Evolutionary conservation across 2,329 filamentous ascomycete species (phyloP).

Genomic region (Alternaria sp.): DNA sequence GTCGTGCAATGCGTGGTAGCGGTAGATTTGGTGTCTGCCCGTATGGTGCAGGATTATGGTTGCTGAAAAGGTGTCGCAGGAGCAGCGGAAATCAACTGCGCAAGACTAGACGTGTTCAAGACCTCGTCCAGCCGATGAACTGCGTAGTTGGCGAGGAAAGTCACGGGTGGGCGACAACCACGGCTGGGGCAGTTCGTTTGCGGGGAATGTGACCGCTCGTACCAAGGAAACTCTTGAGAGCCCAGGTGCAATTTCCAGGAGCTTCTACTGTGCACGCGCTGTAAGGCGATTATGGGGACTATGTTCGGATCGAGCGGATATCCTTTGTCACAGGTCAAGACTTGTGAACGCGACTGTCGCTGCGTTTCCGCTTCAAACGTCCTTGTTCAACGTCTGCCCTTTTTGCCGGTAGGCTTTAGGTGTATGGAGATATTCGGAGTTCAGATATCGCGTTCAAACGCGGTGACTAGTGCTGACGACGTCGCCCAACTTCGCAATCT

Average conservation of each 20-base stretch:
- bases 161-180: slow-evolving; percentile 10
- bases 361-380: not conserved
- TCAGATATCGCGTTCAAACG: slow-evolving; percentile 27
- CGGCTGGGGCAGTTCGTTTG: slow-evolving; percentile 11
- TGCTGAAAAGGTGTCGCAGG: not conserved
- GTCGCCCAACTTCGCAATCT: slow-evolving; percentile 36
- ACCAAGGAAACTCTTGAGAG: not conserved
- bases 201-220: slow-evolving; percentile 4
- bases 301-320: not conserved
- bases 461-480: slow-evolving; percentile 34
- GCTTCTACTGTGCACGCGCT: not conserved
- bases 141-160: not conserved
- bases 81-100: not conserved
- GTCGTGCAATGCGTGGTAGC: not conserved
- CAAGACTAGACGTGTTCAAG: not conserved
- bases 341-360: not conserved
- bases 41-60: not conserved
- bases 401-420: slow-evolving; percentile 1
- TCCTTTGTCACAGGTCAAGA: slow-evolving; percentile 1
- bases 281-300: not conserved
- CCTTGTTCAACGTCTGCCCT: not conserved
- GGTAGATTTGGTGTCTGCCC: not conserved
- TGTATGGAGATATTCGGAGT: slow-evolving; percentile 14
- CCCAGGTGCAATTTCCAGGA: not conserved
- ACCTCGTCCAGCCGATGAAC: slow-evolving; percentile 3